A percentile compares a stretch with the other conserved stretches of the same genome.
Evolutionary conservation across 495 filamentous ascomycete species (phyloP).

Genomic region (Hyphodiscus hymeniophilus): DNA sequence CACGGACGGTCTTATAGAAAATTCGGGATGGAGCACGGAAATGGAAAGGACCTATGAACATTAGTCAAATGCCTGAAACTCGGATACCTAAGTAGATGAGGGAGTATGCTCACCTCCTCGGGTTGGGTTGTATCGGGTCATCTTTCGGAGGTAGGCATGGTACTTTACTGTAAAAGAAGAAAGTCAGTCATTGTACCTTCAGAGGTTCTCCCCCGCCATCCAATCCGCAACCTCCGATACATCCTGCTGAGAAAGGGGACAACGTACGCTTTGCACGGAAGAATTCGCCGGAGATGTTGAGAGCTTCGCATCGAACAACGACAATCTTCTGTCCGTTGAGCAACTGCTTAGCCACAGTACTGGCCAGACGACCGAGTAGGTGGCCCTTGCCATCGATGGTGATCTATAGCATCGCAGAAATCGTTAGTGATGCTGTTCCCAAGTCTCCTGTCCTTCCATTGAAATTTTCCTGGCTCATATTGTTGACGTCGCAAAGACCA

Average conservation of each 20-base stretch:
- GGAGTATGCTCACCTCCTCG: conserved; percentile 67
- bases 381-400: conserved; percentile 99
- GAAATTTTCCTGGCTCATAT: neutral
- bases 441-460: neutral
- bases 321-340: conserved; percentile 99
- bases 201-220: neutral
- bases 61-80: conserved; percentile 28
- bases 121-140: conserved; percentile 98
- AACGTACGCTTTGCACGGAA: conserved; percentile 99
- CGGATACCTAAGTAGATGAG: conserved; percentile 9
- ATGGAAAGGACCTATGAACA: conserved; percentile 77
- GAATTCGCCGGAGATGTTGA: conserved; percentile 99
- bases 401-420: conserved; percentile 46
- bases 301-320: conserved; percentile 93
- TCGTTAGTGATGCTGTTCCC: neutral
- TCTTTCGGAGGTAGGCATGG: conserved; percentile 98
- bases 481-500: neutral
- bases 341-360: conserved; percentile 98
- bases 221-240: conserved; percentile 11
- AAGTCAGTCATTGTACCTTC: conserved; percentile 19
- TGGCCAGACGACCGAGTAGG: conserved; percentile 97
- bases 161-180: conserved; percentile 79
- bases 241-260: conserved; percentile 8
- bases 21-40: conserved; percentile 98
- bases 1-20: conserved; percentile 99